Evolutionary conservation across 306 rosid genomes (phyloP).

Genomic region (Cucurbita maxima): DNA sequence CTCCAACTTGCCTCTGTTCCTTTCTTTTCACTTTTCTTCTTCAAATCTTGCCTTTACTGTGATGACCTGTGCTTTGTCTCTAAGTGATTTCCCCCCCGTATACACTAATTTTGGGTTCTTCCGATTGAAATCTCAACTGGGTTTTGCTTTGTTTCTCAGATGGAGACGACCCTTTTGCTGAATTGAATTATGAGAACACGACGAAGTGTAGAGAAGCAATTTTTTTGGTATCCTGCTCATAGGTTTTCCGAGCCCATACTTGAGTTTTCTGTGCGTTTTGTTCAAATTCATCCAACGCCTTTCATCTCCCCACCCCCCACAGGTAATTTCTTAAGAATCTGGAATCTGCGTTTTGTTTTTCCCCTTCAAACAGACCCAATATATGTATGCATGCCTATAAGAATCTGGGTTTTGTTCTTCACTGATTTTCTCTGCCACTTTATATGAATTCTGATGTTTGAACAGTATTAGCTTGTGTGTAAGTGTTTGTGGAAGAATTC

Average conservation of each 20-base stretch:
- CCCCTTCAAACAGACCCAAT: neutral
- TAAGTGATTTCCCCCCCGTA: neutral
- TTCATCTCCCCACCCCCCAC: neutral
- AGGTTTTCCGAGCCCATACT: constrained; percentile 14
- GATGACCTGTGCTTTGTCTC: neutral
- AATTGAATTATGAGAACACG: constrained; percentile 13
- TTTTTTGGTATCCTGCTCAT: neutral
- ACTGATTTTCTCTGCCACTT: neutral
- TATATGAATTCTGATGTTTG: neutral
- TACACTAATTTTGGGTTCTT: neutral
- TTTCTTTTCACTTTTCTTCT: constrained; percentile 19
- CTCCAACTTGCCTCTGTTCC: constrained; percentile 7
- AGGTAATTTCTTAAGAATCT: neutral
- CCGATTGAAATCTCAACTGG: neutral
- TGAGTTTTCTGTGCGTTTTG: constrained; percentile 10
- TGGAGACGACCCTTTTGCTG: constrained; percentile 24
- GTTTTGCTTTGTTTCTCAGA: constrained; percentile 8
- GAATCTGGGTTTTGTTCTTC: neutral
- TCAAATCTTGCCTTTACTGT: constrained; percentile 13
- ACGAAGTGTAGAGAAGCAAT: neutral
- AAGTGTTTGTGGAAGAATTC: neutral
- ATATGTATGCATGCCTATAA: neutral
- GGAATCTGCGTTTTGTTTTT: neutral
- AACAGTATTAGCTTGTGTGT: neutral
- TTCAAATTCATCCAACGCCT: neutral